These are phyloP conservation scores for Yarrowia osloensis DNA, from an alignment of 805 yeast genomes.

Conservation along the genomic window DNA sequence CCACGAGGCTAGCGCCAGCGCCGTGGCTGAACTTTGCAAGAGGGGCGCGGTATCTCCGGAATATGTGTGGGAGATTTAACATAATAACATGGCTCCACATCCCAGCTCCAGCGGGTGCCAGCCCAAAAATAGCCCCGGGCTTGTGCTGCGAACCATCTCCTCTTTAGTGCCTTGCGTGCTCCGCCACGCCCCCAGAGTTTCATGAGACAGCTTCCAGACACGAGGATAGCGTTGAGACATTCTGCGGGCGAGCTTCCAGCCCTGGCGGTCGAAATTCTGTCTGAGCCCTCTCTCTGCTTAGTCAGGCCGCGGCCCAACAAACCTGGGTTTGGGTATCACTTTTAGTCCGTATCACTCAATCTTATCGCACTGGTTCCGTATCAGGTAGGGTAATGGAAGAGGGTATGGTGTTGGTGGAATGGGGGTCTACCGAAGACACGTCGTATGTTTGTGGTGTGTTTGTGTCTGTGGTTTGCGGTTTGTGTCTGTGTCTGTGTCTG, in stretches of 20 bases:
- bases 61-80: background rate
- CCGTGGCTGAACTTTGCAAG: background rate
- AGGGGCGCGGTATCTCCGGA: slow-evolving; percentile 7
- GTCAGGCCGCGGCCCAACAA: background rate
- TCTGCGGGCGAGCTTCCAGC: background rate
- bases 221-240: background rate
- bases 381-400: background rate
- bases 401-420: too few species aligned
- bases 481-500: background rate
- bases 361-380: background rate
- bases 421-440: background rate
- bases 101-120: background rate
- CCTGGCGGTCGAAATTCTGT: background rate
- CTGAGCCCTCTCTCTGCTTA: background rate
- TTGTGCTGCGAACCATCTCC: slow-evolving; percentile 9
- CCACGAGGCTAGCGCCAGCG: background rate
- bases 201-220: background rate
- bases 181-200: background rate
- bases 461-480: background rate
- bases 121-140: background rate
- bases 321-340: background rate
- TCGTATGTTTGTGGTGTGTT: too few species aligned
- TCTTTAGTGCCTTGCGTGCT: slow-evolving; percentile 3
- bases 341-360: background rate
- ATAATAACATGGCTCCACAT: slow-evolving; percentile 10